Conservation (phyloP, 2,329 filamentous ascomycete species). For the Aspergillus sergii region DNA sequence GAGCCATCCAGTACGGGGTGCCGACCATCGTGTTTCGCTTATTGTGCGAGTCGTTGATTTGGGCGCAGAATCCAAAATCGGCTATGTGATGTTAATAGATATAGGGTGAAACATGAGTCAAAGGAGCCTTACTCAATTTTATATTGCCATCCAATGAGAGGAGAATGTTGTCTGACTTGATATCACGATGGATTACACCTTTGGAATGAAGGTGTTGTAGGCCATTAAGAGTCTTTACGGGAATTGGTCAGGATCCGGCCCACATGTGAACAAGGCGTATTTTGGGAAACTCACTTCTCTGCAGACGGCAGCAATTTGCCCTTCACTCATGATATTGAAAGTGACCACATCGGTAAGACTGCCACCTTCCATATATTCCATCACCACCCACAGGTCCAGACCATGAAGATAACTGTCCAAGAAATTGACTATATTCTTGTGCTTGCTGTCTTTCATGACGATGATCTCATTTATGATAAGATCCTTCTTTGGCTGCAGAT, state of each 20-base stretch:
- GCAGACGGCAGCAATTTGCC: conserved; percentile 94
- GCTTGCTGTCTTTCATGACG: conserved; percentile 98
- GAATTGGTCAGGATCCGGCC: conserved; percentile 19
- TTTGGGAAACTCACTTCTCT: conserved; percentile 63
- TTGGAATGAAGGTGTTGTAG: conserved; percentile 96
- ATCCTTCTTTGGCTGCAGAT: conserved; percentile 98
- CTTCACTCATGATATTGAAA: conserved; percentile 98
- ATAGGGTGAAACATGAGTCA: neutral
- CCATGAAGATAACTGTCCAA: conserved; percentile 92
- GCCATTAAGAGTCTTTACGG: conserved; percentile 71
- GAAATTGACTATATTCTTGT: conserved; percentile 99
- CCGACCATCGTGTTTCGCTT: conserved; percentile 99
- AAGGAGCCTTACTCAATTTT: conserved; percentile 77
- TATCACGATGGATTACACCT: conserved; percentile 96
- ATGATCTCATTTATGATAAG: conserved; percentile 98
- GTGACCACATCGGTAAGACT: conserved; percentile 98
- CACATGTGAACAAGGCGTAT: neutral
- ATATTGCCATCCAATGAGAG: conserved; percentile 93
- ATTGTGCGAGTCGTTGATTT: conserved; percentile 95
- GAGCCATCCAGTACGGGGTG: conserved; percentile 99
- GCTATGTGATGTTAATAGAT: conserved; percentile 55
- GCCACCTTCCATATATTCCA: conserved; percentile 99
- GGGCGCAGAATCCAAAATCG: conserved; percentile 98
- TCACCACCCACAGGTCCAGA: conserved; percentile 96
- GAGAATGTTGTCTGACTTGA: conserved; percentile 98